These are phyloP conservation scores for Colletotrichum somersetense DNA, from an alignment of 2,329 filamentous ascomycete species.

Conservation along the genomic window DNA sequence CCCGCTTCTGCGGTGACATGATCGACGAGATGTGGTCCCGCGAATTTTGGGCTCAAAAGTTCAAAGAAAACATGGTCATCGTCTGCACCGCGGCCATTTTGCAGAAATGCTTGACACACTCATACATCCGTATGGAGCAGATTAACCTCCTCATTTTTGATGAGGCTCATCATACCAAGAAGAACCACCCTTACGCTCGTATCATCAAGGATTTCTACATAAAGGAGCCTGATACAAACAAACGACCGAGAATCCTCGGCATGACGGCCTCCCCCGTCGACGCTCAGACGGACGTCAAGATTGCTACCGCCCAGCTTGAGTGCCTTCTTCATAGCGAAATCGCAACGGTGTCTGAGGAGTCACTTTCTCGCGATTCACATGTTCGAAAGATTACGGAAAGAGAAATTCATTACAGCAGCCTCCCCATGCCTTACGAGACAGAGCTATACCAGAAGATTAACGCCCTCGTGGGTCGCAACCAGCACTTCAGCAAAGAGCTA, in stretches of 20 bases:
- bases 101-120: constrained; percentile 80
- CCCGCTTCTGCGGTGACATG: constrained; percentile 80
- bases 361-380: constrained; percentile 48
- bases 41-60: constrained; percentile 65
- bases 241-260: constrained; percentile 84
- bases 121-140: constrained; percentile 82
- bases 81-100: constrained; percentile 94
- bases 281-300: constrained; percentile 78
- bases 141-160: constrained; percentile 96
- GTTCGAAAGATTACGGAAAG: constrained; percentile 66
- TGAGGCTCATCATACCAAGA: constrained; percentile 96
- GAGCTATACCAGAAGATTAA: constrained; percentile 71
- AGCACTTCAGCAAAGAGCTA: constrained; percentile 68
- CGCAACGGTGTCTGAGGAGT: constrained; percentile 72
- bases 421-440: constrained; percentile 70
- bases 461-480: constrained; percentile 55
- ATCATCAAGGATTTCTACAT: constrained; percentile 92
- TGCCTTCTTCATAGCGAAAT: constrained; percentile 84
- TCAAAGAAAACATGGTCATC: constrained; percentile 79
- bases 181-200: constrained; percentile 88
- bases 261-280: constrained; percentile 98
- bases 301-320: constrained; percentile 81
- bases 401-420: constrained; percentile 55
- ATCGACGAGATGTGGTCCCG: constrained; percentile 55
- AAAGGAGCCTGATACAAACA: constrained; percentile 55